Base-by-base conservation (phyloP, 345 rosid species). In the Balakata baccata region DNA sequence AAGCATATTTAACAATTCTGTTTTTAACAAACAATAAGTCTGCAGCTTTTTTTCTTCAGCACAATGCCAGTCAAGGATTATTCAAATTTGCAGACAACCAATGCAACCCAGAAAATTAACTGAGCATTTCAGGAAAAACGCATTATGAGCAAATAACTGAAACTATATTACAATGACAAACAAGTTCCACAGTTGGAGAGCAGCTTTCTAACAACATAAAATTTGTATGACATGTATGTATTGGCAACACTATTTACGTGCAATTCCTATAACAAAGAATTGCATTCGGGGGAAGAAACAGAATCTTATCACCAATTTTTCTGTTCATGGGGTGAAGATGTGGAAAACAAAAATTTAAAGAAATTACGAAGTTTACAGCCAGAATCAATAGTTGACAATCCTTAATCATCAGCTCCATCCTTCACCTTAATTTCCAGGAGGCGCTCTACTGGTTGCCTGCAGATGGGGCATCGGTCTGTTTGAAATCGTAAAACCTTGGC, bases 371-470 rank as follows among this genome's bases (percentile, higher is more conserved):
- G 53, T 65, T 64, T 20, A 41, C 2, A 4, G 23, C 25, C 2
- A 11, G 53, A 20, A 46, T 14, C 54, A 5, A 25, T 18, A 9
- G 18, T 3, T 25, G 59, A 38, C 14, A n/a, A 39, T 57, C 37
- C 67, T 64, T 82, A 61, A 23, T 64, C 75, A 11, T 81, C 81
- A 22, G 74, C 18, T 60, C 62, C 83, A 10, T 83, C 77, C 60
- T 78, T 81, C 71, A 85, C 90, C 77, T 85, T 87, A 22, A 87
- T 87, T 77, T 83, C 85, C 66, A 87, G 77, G 66, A 85, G 84
- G 18, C 85, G 72, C 77, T 85, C 87, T 17, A 85, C 79, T 0
- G 83, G 86, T 80, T 83, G 90, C 75, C 88, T 66, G 80, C 90
- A 87, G 39, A 87, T 87, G 7, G 90, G 90, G 76, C 90, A 87